Evolutionary conservation across 2,329 filamentous ascomycete genomes (phyloP), one percentile per base, ranked within the genome.

Genomic region (Endoconidiophora laricicola): DNA sequence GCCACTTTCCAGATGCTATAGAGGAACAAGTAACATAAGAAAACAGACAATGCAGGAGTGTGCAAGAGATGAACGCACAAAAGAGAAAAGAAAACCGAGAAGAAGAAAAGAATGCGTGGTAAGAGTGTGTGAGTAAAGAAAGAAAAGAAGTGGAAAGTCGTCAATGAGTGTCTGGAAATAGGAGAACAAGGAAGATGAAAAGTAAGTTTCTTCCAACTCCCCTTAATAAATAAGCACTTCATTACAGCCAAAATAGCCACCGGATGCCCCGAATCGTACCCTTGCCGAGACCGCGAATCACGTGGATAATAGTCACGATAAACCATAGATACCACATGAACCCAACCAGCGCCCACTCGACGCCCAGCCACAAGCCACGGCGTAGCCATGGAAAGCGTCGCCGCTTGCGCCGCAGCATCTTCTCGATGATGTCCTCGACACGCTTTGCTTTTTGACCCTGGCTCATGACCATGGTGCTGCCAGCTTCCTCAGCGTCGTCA

Each of bases 301-400:
- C 63, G 53, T 85, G 76, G 47, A 83, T 69, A 22, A 90, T 69
- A 62, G 87, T 83, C 22, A 95, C 88, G 33, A 94, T 69, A 53
- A 93, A 77, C 87, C 90, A 96, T 14, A 93, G 80, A 64, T 83
- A 86, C 87, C 91, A 95, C 79, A 96, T 86, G 57, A 93, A 76
- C 3, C 83, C 84, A 38, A 96, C 78, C 16, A 96, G 72, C 46
- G 78, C 68, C 86, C 87, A 95, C 68, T 96, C 90, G 14, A 95
- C 76, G 18, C 81, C 65, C 49, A 87, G 78, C 74, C 87, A 96
- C 12, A 86, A 81, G 0, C 79, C 77, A 12, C 84, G 71, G 38
- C 86, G 71, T 22, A 87, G 64, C 78, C 86, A 87, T 49, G 85
- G 72, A 59, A 91, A 78, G 52, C 77, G 66, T 26, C 78, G 65